phyloP scores from a whole-genome alignment of 2,329 filamentous ascomycete species.

The Verticillium nubilum region DNA sequence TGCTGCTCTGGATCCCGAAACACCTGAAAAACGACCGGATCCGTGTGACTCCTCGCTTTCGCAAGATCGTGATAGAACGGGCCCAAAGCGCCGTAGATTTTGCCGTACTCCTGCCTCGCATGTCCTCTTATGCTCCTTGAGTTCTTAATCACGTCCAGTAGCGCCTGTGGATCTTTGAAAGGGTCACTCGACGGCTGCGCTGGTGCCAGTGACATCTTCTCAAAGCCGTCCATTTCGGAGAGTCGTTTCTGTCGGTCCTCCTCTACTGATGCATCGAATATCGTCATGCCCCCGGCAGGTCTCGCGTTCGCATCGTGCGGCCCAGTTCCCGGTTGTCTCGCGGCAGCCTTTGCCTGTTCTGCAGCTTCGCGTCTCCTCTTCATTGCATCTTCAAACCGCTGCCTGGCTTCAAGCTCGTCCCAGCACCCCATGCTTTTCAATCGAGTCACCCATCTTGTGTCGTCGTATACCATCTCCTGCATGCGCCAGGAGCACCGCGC shows the following conservation, averaged over 20 bases:
- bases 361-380: constrained; percentile 53
- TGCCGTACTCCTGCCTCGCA: constrained; percentile 86
- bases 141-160: constrained; percentile 64
- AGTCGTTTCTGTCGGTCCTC: constrained; percentile 49
- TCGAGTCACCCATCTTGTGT: constrained; percentile 87
- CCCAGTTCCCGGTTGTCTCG: constrained; percentile 12
- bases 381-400: constrained; percentile 69
- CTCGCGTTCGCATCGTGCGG: constrained; percentile 14
- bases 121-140: constrained; percentile 76
- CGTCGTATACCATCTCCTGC: constrained; percentile 98
- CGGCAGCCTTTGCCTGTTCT: constrained; percentile 20
- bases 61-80: constrained; percentile 86
- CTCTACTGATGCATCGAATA: constrained; percentile 70
- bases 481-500: constrained; percentile 80
- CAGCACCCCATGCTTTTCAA: constrained; percentile 85
- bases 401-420: constrained; percentile 83
- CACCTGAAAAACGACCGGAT: constrained; percentile 79
- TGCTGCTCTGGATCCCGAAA: constrained; percentile 87
- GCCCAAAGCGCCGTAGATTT: constrained; percentile 79
- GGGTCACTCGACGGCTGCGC: constrained; percentile 32
- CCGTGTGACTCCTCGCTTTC: constrained; percentile 64
- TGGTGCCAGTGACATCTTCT: constrained; percentile 59
- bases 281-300: constrained; percentile 42
- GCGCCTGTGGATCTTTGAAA: constrained; percentile 53
- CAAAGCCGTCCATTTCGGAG: constrained; percentile 62